These are phyloP conservation scores for Pyrenula aspistea DNA, from an alignment of 495 filamentous ascomycete genomes.

Conservation along the genomic window DNA sequence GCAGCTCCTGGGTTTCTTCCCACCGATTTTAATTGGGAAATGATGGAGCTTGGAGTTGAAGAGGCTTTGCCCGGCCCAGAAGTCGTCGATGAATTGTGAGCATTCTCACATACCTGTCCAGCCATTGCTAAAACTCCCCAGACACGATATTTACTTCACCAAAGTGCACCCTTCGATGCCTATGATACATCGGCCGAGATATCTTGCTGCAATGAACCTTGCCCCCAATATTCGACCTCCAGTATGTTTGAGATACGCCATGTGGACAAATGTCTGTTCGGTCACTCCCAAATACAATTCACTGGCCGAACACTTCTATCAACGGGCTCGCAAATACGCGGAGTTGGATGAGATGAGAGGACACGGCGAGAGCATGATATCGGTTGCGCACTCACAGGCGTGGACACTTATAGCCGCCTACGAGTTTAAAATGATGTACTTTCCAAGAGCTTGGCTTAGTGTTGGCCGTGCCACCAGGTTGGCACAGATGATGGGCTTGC, in stretches of 20 bases:
- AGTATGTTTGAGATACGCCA: conserved; percentile 79
- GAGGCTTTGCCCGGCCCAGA: conserved; percentile 83
- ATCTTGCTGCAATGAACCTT: conserved; percentile 72
- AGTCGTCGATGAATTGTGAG: conserved; percentile 81
- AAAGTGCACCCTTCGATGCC: conserved; percentile 78
- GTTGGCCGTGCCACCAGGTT: conserved; percentile 67
- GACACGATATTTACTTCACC: conserved; percentile 78
- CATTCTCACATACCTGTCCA: conserved; percentile 4
- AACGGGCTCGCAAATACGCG: conserved; percentile 75
- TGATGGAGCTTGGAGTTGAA: conserved; percentile 87
- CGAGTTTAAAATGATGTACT: conserved; percentile 97
- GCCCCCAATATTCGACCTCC: conserved; percentile 78
- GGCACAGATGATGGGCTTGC: conserved; percentile 84
- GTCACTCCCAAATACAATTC: conserved; percentile 67
- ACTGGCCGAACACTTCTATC: conserved; percentile 76
- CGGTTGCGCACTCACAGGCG: conserved; percentile 67
- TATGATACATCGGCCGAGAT: conserved; percentile 80
- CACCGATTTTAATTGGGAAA: conserved; percentile 61
- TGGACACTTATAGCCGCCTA: conserved; percentile 71
- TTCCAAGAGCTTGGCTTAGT: conserved; percentile 91
- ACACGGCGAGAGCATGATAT: conserved; percentile 77
- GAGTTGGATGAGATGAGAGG: conserved; percentile 88
- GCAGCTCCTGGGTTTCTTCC: neutral
- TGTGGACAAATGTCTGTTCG: conserved; percentile 82
- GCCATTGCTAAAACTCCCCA: conserved; percentile 16